phyloP scores from a whole-genome alignment of 768 basidiomycete genomes.

The Boletellus emodensis region DNA sequence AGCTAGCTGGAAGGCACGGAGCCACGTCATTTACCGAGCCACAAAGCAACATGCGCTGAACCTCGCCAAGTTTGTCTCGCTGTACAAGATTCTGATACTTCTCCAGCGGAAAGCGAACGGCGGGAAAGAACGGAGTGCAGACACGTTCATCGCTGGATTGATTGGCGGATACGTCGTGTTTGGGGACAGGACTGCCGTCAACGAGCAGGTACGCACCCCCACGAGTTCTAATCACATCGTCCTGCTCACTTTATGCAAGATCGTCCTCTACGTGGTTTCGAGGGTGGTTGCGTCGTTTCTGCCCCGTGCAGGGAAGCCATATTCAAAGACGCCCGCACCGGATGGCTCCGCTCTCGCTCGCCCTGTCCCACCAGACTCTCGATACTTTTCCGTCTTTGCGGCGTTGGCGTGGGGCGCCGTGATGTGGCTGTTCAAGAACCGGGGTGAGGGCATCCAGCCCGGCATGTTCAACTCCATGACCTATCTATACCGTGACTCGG shows the following conservation, averaged over 20 bases:
- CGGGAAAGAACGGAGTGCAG: conserved; percentile 75
- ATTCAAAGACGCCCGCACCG: conserved; percentile 43
- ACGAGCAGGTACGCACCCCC: conserved; percentile 72
- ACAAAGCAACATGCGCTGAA: conserved; percentile 91
- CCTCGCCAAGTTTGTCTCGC: conserved; percentile 88
- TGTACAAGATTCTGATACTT: conserved; percentile 86
- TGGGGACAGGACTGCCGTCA: conserved; percentile 80
- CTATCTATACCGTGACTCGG: conserved; percentile 93
- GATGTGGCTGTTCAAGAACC: conserved; percentile 92
- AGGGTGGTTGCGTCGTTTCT: conserved; percentile 90
- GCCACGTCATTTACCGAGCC: conserved; percentile 67
- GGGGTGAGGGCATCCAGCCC: conserved; percentile 87
- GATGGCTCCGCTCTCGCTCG: conserved; percentile 43
- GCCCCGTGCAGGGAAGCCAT: conserved; percentile 64
- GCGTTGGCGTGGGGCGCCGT: conserved; percentile 92
- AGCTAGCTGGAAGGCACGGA: conserved; percentile 66
- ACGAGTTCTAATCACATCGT: conserved; percentile 1
- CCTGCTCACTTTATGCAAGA: conserved; percentile 43
- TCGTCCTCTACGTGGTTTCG: conserved; percentile 93
- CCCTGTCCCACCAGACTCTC: conserved; percentile 80
- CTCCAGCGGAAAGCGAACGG: conserved; percentile 77
- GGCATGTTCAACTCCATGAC: conserved; percentile 97
- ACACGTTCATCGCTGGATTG: conserved; percentile 91
- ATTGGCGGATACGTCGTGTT: conserved; percentile 90
- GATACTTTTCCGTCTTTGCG: conserved; percentile 83